Base-by-base conservation (phyloP, 768 basidiomycete species). In the Cyclocybe cylindracea region DNA sequence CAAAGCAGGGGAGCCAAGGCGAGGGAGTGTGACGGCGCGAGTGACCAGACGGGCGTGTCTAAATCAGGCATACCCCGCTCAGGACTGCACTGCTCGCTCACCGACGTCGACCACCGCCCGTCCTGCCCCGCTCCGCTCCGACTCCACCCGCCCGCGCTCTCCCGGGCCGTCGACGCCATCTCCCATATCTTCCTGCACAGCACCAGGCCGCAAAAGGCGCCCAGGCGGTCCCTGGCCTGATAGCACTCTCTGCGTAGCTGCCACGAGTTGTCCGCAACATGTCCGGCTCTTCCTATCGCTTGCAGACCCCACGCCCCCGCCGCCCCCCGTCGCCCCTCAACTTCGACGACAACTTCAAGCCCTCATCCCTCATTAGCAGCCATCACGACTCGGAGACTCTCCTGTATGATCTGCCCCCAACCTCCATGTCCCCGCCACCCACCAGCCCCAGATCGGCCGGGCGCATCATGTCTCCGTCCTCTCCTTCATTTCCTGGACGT, bases 371-470 rank as follows among this genome's bases (percentile, higher is more conserved):
- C 45, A 62, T 76, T 31, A 72, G 66, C 58, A 65, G 66, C 56
- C 70, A 71, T 39, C 71, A 71, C 55, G 78, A 80, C 59, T 73
- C 76, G 46, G 79, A 84, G 64, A 81, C 86, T 46, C 82, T 89
- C 65, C 84, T 89, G 70, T 89, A 89, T 68, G 85, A 89, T 70
- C 78, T 89, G 55, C 87, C 88, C 58, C 78, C 86, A 11, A 70
- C 84, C 8, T 74, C 81, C 13, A 69, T 79, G 65, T 78, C 84
- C 1, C 84, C 87, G 7, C 24, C 24, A 24, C 82, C 86, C 16
- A 78, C 73, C 54, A 83, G 78, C 62, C 78, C 83, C 14, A 71
- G 68, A 59, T 68, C 77, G 11, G 75, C 70, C 51, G 58, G 65
- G 14, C 66, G 70, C 34, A 62, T 78, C 24, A 63, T 67, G 39